Conservation (phyloP, 1,284 basidiomycete species). For the Microbotryomycetes sp. region DNA sequence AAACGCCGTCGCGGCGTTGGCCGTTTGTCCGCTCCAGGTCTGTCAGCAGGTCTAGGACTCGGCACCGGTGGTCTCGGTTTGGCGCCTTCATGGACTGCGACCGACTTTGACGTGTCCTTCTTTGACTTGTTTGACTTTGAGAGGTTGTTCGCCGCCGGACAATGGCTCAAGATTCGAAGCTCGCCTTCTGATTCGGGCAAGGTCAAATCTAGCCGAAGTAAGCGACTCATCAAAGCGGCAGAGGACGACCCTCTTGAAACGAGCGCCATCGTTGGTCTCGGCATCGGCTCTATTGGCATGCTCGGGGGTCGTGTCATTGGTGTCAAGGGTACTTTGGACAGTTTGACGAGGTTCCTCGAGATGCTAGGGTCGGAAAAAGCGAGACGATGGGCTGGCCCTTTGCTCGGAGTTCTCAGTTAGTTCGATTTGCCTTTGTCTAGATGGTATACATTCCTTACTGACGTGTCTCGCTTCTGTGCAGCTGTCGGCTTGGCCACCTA, state of each 20-base stretch:
- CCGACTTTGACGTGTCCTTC: conserved; percentile 44
- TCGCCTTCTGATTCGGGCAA: conserved; percentile 32
- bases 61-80: conserved; percentile 19
- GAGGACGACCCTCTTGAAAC: conserved; percentile 56
- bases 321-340: conserved; percentile 67
- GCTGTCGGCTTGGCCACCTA: conserved; percentile 73
- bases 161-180: conserved; percentile 53
- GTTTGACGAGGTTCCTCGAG: conserved; percentile 64
- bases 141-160: conserved; percentile 54
- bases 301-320: conserved; percentile 74
- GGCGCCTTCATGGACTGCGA: conserved; percentile 33
- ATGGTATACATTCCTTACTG: not conserved
- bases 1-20: conserved; percentile 50
- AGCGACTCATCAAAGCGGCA: conserved; percentile 33
- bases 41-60: conserved; percentile 40
- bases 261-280: conserved; percentile 66
- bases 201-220: conserved; percentile 38
- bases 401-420: conserved; percentile 59
- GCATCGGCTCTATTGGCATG: conserved; percentile 81
- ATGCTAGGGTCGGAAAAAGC: conserved; percentile 73
- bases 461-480: conserved; percentile 6
- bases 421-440: not conserved
- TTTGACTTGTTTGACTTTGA: conserved; percentile 85
- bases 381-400: conserved; percentile 80
- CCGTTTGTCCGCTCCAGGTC: conserved; percentile 23